These are phyloP conservation scores for Auriculariales sp. DNA, from an alignment of 768 basidiomycete species.

Conservation along the genomic window DNA sequence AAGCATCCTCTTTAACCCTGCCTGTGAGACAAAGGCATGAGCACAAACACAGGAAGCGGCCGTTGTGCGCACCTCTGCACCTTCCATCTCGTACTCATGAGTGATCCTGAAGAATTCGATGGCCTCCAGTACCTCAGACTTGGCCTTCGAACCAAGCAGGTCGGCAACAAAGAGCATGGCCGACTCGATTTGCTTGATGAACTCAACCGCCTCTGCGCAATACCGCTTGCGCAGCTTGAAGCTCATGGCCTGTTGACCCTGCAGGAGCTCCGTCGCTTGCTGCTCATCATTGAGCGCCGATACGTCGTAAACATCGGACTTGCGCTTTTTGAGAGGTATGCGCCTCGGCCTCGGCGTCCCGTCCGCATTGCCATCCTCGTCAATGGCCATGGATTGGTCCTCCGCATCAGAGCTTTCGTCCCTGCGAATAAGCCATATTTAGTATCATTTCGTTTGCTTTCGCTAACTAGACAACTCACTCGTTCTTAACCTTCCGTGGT, in stretches of 20 bases:
- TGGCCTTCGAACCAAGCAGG: constrained; percentile 75
- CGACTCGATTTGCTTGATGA: constrained; percentile 55
- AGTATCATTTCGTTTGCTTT: constrained; percentile 9
- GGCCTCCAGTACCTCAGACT: constrained; percentile 67
- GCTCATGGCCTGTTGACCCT: constrained; percentile 48
- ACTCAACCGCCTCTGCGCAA: constrained; percentile 69
- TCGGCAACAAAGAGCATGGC: constrained; percentile 62
- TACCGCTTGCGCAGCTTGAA: constrained; percentile 72
- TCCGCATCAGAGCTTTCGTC: constrained; percentile 6
- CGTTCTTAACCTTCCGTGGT: constrained; percentile 21
- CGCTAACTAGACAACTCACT: constrained; percentile 4
- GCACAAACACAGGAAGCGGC: not conserved
- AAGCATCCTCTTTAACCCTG: constrained; percentile 88
- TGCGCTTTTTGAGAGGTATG: constrained; percentile 29
- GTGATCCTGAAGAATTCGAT: constrained; percentile 84
- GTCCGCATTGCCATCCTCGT: constrained; percentile 18
- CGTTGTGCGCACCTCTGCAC: constrained; percentile 43
- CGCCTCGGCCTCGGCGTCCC: constrained; percentile 14
- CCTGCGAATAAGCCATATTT: constrained; percentile 9
- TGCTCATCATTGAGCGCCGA: constrained; percentile 57
- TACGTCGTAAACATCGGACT: constrained; percentile 52
- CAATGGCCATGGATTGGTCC: constrained; percentile 12
- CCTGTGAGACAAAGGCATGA: constrained; percentile 27
- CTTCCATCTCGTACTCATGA: constrained; percentile 65
- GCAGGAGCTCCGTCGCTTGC: constrained; percentile 50